Conservation (phyloP, 2,329 filamentous ascomycete species). For the Plectosphaerella plurivora region DNA sequence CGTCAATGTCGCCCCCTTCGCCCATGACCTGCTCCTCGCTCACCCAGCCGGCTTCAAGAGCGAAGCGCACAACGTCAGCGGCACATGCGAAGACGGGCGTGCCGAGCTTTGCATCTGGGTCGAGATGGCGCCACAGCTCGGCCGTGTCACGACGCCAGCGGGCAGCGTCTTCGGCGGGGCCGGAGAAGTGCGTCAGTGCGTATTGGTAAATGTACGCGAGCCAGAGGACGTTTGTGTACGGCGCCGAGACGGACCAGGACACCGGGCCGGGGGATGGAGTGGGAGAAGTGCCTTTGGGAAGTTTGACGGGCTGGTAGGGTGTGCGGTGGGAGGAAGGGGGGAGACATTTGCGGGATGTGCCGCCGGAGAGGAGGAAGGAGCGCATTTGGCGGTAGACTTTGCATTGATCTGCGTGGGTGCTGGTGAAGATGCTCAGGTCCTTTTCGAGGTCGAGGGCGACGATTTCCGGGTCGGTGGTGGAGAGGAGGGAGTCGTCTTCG, state of each 20-base stretch:
- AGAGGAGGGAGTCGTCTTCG: conserved; percentile 21
- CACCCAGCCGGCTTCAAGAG: conserved; percentile 55
- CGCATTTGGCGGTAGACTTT: conserved; percentile 60
- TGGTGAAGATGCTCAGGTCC: conserved; percentile 56
- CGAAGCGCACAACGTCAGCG: conserved; percentile 52
- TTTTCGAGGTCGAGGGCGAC: conserved; percentile 56
- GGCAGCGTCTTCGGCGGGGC: conserved; percentile 38
- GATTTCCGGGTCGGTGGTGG: conserved; percentile 22
- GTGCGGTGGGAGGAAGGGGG: conserved; percentile 40
- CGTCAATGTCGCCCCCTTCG: conserved; percentile 7
- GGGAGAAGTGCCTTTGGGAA: conserved; percentile 20
- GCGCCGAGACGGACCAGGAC: conserved; percentile 49
- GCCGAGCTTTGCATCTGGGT: conserved; percentile 42
- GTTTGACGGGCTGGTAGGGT: conserved; percentile 31
- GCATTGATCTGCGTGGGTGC: conserved; percentile 56
- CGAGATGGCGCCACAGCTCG: conserved; percentile 50
- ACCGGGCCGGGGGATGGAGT: conserved; percentile 33
- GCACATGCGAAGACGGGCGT: conserved; percentile 50
- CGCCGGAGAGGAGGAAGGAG: conserved; percentile 48
- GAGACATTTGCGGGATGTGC: conserved; percentile 38
- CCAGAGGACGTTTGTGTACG: conserved; percentile 64
- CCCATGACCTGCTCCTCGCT: conserved; percentile 46
- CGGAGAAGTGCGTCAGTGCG: conserved; percentile 40
- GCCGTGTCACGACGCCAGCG: conserved; percentile 42
- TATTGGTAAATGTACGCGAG: conserved; percentile 58